These are phyloP conservation scores for Wilhelminamyces savonicus DNA, from an alignment of 805 yeast species.

Conservation along the genomic window DNA sequence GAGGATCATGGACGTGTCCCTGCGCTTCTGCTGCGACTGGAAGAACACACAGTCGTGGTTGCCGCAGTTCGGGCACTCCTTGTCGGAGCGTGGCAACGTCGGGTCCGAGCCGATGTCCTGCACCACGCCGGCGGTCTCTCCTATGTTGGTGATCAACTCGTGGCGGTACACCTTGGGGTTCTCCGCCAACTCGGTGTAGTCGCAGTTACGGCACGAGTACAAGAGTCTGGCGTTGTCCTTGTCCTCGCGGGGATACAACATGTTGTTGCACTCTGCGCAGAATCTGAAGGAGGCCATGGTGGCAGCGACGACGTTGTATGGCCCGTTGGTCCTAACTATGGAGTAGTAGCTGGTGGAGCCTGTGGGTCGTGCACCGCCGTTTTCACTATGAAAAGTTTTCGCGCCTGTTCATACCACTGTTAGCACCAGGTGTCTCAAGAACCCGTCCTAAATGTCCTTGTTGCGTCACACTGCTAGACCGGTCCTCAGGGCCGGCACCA, in stretches of 20 bases:
- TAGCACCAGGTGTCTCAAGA: too few relatives aligned
- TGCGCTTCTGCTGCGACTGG: slow-evolving; percentile 92
- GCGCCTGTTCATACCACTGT: too few relatives aligned
- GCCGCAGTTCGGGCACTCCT: slow-evolving; percentile 86
- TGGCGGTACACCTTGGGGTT: slow-evolving; percentile 85
- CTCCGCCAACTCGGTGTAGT: slow-evolving; percentile 87
- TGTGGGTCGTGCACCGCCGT: not conserved
- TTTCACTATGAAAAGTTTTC: not conserved
- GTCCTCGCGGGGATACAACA: slow-evolving; percentile 97
- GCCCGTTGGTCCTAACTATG: not conserved
- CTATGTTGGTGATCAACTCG: slow-evolving; percentile 86
- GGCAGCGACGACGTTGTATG: too few relatives aligned
- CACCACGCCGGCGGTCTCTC: slow-evolving; percentile 95
- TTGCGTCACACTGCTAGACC: slow-evolving; percentile 26
- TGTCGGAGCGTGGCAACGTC: slow-evolving; percentile 93
- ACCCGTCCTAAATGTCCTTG: too few relatives aligned
- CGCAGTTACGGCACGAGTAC: slow-evolving; percentile 92
- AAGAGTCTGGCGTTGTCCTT: slow-evolving; percentile 67
- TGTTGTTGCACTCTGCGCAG: slow-evolving; percentile 95
- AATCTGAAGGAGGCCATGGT: slow-evolving; percentile 88
- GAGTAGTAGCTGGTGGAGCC: slow-evolving; percentile 1
- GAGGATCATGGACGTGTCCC: slow-evolving; percentile 91
- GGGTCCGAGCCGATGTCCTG: slow-evolving; percentile 95
- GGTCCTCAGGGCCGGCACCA: slow-evolving; percentile 25
- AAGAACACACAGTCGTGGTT: slow-evolving; percentile 91